Percentiles rank a stretch among this genome's conserved stretches.
Conservation (phyloP, 768 basidiomycete genomes). For the Panaeolus cyanescens region DNA sequence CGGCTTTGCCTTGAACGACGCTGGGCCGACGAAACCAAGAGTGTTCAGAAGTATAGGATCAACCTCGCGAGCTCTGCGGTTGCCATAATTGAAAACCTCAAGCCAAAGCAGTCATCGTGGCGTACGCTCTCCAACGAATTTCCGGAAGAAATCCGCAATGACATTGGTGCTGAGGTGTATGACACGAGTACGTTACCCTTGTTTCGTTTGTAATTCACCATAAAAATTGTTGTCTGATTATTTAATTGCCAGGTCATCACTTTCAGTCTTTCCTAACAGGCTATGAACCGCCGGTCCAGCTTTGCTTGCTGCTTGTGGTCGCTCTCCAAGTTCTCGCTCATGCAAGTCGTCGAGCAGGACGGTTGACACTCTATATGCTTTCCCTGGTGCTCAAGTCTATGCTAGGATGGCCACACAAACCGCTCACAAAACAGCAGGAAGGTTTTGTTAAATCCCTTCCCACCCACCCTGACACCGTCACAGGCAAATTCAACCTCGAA, state of each 20-base stretch:
- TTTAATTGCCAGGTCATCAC: not conserved
- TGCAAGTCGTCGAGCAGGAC: not conserved
- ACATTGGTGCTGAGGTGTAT: not conserved
- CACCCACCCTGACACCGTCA: not conserved
- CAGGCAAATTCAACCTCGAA: conserved; percentile 9
- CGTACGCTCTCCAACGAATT: not conserved
- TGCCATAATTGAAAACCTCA: not conserved
- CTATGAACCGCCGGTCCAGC: not conserved
- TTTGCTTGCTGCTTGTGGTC: not conserved
- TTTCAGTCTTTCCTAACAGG: not conserved
- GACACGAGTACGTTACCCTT: not conserved
- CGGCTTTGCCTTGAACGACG: not conserved
- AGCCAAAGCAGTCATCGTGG: not conserved
- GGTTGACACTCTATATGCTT: not conserved
- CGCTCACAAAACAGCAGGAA: not conserved
- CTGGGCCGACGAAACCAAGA: not conserved
- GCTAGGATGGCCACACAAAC: not conserved
- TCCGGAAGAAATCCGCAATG: not conserved
- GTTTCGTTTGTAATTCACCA: no score
- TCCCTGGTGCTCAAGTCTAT: not conserved
- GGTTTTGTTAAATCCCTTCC: not conserved
- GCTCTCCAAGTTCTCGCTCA: not conserved
- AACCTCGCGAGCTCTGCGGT: not conserved
- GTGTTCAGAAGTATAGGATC: not conserved
- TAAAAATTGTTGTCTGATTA: not conserved